phyloP scores from a whole-genome alignment of 306 rosid species.

The Corylus avellana region DNA sequence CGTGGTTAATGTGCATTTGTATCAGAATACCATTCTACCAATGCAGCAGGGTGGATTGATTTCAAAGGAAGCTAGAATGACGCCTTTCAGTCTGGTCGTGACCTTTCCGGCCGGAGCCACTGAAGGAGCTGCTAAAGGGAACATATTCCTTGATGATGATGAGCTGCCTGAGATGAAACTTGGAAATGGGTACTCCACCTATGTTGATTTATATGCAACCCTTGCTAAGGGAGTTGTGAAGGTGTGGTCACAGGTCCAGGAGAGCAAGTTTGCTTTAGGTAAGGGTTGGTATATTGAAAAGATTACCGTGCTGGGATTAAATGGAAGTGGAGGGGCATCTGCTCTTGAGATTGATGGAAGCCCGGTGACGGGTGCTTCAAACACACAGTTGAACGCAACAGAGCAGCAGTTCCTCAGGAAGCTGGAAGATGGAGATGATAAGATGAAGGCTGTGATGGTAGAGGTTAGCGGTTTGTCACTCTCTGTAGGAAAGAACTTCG shows the following conservation, averaged over 20 bases:
- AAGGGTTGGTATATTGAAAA: slow-evolving; percentile 73
- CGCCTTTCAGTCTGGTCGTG: slow-evolving; percentile 72
- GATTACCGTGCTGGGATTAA: slow-evolving; percentile 70
- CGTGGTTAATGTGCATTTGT: slow-evolving; percentile 83
- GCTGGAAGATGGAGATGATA: slow-evolving; percentile 42
- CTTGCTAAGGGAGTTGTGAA: slow-evolving; percentile 62
- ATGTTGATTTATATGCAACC: slow-evolving; percentile 60
- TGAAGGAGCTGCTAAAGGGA: slow-evolving; percentile 76
- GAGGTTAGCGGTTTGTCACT: slow-evolving; percentile 67
- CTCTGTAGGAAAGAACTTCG: slow-evolving; percentile 80
- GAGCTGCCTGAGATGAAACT: slow-evolving; percentile 81
- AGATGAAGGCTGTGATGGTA: slow-evolving; percentile 54
- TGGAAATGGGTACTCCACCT: slow-evolving; percentile 76
- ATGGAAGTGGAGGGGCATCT: slow-evolving; percentile 48
- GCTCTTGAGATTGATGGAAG: slow-evolving; percentile 61
- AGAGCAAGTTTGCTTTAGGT: slow-evolving; percentile 75
- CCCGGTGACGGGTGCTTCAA: slow-evolving; percentile 30
- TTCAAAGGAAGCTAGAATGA: slow-evolving; percentile 77
- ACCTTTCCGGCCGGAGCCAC: slow-evolving; percentile 72
- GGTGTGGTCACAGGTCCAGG: slow-evolving; percentile 87
- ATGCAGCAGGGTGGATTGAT: slow-evolving; percentile 87
- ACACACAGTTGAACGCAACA: slow-evolving; percentile 36
- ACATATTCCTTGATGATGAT: slow-evolving; percentile 70
- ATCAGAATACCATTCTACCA: slow-evolving; percentile 82
- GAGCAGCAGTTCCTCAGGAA: slow-evolving; percentile 46